Evolutionary conservation across 2,329 filamentous ascomycete species (phyloP), one percentile per base, ranked within the genome.

Genomic region (Dothiorella sarmentorum): DNA sequence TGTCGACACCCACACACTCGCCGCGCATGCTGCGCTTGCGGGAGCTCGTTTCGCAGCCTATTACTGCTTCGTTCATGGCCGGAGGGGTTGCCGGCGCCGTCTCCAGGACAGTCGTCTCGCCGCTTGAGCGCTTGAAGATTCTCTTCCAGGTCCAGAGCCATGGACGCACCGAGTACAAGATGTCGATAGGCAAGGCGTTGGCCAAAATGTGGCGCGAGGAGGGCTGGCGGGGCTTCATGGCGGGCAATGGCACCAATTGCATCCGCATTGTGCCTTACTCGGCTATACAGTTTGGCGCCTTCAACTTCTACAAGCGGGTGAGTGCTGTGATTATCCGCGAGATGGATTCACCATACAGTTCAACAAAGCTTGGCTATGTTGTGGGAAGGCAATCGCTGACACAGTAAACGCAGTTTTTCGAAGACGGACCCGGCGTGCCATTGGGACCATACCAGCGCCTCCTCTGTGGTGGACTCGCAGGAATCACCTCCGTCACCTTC

Each of bases 221-320:
- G 75, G 94, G 94, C 57, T 97, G 92, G 91, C 86, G 86, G 73
- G 94, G 94, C 0, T 96, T 97, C 75, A 96, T 99, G 92, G 86
- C 91, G 65, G 94, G 94, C 55, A 99, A 99, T 72, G 94, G 94
- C 63, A 97, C 92, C 61, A 99, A 99, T 75, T 99, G 94, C 80
- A 90, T 99, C 68, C 90, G 94, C 62, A 99, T 99, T 65, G 91
- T 99, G 55, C 94, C 94, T 4, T 99, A 99, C 74, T 97, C 93
- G 51, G 94, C 94, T 10, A 94, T 97, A 38, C 94, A 99, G 71
- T 99, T 99, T 74, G 93, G 93, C 66, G 95, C 91, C 71, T 99
- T 97, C 79, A 97, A 96, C 72, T 85, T 97, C 65, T 99, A 99
- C 77, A 97, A 96, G 76, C 84, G 86, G 77, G 92, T 95, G 78